A percentile compares a stretch with the other conserved stretches of the same genome.
Evolutionary conservation across 1,284 basidiomycete genomes (phyloP).

Genomic region (Ceratobasidium sp.): DNA sequence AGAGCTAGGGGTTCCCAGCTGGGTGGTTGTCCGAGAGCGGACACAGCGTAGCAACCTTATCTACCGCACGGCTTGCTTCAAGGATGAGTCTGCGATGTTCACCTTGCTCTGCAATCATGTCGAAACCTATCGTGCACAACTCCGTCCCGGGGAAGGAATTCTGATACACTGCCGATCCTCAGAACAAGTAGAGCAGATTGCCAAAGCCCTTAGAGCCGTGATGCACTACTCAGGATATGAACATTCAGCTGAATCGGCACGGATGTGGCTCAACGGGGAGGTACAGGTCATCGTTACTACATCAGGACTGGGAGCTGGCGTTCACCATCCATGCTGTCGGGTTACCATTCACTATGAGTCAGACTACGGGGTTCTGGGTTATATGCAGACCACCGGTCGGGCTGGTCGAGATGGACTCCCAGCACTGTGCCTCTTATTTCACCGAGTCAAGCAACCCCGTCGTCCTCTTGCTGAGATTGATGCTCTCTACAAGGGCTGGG

Average conservation of each 20-base stretch:
- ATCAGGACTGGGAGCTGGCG: background rate
- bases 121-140: background rate
- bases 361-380: background rate
- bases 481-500: background rate
- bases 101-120: background rate
- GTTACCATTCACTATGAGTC: background rate
- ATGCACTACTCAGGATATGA: background rate
- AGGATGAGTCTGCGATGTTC: too few species aligned
- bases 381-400: background rate
- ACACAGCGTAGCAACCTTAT: constrained; percentile 9
- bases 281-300: background rate
- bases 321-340: background rate
- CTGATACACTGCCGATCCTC: background rate
- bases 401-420: background rate
- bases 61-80: background rate
- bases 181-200: background rate
- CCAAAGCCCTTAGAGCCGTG: too few species aligned
- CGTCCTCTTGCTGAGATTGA: background rate
- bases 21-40: background rate
- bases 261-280: background rate
- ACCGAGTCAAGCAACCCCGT: background rate
- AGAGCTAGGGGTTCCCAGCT: background rate
- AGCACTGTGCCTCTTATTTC: background rate
- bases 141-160: constrained; percentile 7
- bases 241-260: background rate